A percentile compares a stretch with the other conserved stretches of the same genome.
Conservation (phyloP, 2,329 filamentous ascomycete species). For the Penicillium sp. region DNA sequence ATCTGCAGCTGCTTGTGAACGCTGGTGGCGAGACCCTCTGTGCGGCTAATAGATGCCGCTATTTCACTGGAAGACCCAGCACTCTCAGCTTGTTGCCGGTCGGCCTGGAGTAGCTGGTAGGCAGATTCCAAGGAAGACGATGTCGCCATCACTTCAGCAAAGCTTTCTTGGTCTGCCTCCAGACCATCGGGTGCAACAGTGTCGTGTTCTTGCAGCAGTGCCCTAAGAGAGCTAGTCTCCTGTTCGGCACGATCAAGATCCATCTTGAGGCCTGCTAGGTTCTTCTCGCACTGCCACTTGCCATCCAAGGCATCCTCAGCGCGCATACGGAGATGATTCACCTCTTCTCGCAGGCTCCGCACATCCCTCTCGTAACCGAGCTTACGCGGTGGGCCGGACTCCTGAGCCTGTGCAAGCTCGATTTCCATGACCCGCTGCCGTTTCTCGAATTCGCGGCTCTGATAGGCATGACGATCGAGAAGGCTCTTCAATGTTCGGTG, state of each 20-base stretch:
- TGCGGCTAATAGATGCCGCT: conserved; percentile 67
- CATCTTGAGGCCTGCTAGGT: conserved; percentile 84
- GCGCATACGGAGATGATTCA: conserved; percentile 76
- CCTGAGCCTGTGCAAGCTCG: conserved; percentile 72
- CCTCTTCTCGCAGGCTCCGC: conserved; percentile 72
- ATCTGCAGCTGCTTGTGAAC: conserved; percentile 76
- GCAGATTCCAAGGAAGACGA: conserved; percentile 71
- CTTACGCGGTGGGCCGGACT: conserved; percentile 63
- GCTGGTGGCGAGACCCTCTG: conserved; percentile 74
- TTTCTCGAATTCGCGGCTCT: conserved; percentile 80
- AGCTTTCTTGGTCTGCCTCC: conserved; percentile 45
- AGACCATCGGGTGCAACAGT: conserved; percentile 66
- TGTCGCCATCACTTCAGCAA: conserved; percentile 53
- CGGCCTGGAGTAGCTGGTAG: conserved; percentile 68
- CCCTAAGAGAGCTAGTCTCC: conserved; percentile 80
- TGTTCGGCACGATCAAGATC: conserved; percentile 93
- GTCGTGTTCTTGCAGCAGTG: conserved; percentile 76
- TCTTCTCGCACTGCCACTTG: conserved; percentile 95
- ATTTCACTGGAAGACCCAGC: conserved; percentile 70
- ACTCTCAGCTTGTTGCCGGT: conserved; percentile 64
- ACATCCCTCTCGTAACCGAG: conserved; percentile 84
- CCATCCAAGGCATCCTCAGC: conserved; percentile 93
- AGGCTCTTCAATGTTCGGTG: conserved; percentile 83
- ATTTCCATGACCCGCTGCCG: conserved; percentile 71
- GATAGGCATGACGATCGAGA: conserved; percentile 78